Conservation (phyloP, 495 filamentous ascomycete genomes). For the Sabuloglossum arenarium region DNA sequence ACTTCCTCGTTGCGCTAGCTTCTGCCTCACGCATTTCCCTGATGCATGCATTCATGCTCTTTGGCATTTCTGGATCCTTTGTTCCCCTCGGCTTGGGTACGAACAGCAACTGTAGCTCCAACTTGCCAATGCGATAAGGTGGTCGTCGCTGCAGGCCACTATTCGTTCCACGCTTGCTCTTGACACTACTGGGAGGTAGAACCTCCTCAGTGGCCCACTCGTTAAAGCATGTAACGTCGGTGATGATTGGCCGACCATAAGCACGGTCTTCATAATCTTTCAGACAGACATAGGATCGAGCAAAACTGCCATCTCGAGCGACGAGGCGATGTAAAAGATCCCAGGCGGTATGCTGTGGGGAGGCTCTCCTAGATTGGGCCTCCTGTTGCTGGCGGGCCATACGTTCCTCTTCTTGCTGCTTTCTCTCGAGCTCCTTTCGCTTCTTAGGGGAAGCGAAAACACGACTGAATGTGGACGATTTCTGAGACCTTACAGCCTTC, state of each 20-base stretch:
- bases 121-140: constrained; percentile 84
- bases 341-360: constrained; percentile 44
- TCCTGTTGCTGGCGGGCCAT: constrained; percentile 40
- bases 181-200: constrained; percentile 46
- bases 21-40: constrained; percentile 81
- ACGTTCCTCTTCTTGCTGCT: constrained; percentile 55
- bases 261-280: constrained; percentile 76
- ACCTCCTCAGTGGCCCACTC: constrained; percentile 89
- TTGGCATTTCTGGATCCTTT: constrained; percentile 92
- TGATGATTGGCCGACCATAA: constrained; percentile 68
- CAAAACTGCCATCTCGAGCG: constrained; percentile 81
- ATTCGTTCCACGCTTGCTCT: constrained; percentile 61
- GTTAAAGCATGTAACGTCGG: constrained; percentile 85
- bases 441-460: constrained; percentile 91
- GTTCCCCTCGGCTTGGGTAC: constrained; percentile 77
- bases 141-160: constrained; percentile 40
- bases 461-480: constrained; percentile 69
- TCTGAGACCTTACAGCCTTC: constrained; percentile 32
- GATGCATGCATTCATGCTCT: constrained; percentile 91
- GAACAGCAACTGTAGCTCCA: constrained; percentile 82
- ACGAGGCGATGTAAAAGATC: constrained; percentile 72
- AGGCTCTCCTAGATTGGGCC: constrained; percentile 34
- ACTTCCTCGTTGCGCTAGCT: constrained; percentile 44
- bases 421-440: constrained; percentile 76
- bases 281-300: constrained; percentile 73